Conservation (phyloP, 345 rosid species). For the Pelargonium nanum region DNA sequence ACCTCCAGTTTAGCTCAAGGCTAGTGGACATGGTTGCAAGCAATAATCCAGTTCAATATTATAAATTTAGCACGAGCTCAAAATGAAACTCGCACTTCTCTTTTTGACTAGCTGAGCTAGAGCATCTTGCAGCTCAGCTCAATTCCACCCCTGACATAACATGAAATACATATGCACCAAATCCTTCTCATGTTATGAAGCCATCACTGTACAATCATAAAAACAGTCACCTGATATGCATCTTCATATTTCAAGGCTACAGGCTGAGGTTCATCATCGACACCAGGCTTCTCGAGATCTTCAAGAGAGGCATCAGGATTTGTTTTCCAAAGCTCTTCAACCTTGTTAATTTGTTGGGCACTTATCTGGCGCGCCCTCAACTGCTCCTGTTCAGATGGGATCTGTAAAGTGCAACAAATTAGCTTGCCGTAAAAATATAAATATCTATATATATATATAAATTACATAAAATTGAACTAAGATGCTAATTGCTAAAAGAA, state of each 20-base stretch:
- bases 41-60: background rate
- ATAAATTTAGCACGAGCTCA: background rate
- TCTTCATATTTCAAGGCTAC: conserved; percentile 95
- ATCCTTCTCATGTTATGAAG: background rate
- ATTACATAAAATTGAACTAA: background rate
- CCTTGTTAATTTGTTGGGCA: conserved; percentile 97
- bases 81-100: background rate
- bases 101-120: background rate
- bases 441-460: no score
- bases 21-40: background rate
- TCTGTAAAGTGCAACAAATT: conserved; percentile 32
- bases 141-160: background rate
- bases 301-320: conserved; percentile 97
- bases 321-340: conserved; percentile 97
- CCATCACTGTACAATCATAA: conserved; percentile 2
- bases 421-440: conserved; percentile 9
- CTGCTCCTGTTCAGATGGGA: conserved; percentile 99
- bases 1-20: background rate
- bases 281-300: conserved; percentile 99
- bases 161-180: no score
- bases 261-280: conserved; percentile 97
- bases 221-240: conserved; percentile 76
- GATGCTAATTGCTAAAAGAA: background rate
- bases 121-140: background rate
- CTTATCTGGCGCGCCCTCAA: conserved; percentile 97